Evolutionary conservation across 306 rosid species (phyloP), one percentile per base, ranked within the genome.

Genomic region (Quillaja saponaria): DNA sequence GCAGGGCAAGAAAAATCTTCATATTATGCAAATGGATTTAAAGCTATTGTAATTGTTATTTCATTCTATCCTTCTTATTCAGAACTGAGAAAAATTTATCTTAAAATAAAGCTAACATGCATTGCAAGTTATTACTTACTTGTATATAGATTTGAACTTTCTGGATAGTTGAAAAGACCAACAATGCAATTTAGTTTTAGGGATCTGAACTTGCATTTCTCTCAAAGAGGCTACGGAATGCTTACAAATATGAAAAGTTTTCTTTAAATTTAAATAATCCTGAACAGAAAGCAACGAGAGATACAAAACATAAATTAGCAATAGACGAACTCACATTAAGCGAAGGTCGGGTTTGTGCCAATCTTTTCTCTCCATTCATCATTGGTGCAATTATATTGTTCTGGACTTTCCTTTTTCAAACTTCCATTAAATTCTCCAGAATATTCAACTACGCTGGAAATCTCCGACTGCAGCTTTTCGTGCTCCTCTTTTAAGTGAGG

Each of bases 401-500:
- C 53, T 48, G 74, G 46, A 55, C 63, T 71, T 59, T 67, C 76
- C 10, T 5, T 64, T 62, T 54, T 34, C 63, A 57, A 63, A 77
- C 76, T 73, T 70, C 68, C 87, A 53, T 72, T 78, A 34, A 44
- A 68, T 60, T 52, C 72, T 65, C 45, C 78, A 34, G 80, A 69
- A 61, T 79, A 67, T 65, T 59, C 71, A 34, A 65, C 16, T 51
- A 47, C 64, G 67, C 78, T 56, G 48, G 81, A 68, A 77, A 85
- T 64, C 74, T 75, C 78, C 8, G 85, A 78, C 45, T 46, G 63
- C 57, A 86, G 73, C 80, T 67, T 72, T 67, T 84, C 92, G 41
- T 77, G 81, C 82, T 86, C 76, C 71, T 82, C 74, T 67, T 88
- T 88, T 40, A 92, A 65, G 74, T 69, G 50, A 28, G 90, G 81